Base-by-base conservation (phyloP, 108 stramenopile genomes). In the Conticribra weissflogii region DNA sequence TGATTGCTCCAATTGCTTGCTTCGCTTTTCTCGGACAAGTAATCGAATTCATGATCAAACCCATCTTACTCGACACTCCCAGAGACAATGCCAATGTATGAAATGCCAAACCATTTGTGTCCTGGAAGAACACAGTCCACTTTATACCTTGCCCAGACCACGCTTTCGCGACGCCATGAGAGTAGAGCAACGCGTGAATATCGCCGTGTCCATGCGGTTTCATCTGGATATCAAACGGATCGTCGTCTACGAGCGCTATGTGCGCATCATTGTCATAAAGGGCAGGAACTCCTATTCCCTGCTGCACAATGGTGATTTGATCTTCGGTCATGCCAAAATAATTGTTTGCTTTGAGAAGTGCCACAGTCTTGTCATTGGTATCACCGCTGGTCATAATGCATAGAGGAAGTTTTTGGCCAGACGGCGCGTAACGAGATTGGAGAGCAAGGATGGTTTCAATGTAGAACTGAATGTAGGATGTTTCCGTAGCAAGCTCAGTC, bases 191-290 rank as follows among this genome's bases (percentile, higher is more conserved):
- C 21, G 89, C 66, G 83, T 99, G 99, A 58, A 99, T 96, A 71
- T 99, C 99, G 48, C 99, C 99, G 68, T 99, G 99, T 7, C 99
- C 99, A 72, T 99, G 99, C 18, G 99, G 99, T 88, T 99, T 99
- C 59, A 96, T 93, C 59, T 96, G 73, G 56, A 98, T 65, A 30
- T 81, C 83, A 76, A 74, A 94, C 3, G 73, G 81, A 79, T 95
- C 84, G 0, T 76, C 75, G 3, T 80, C 52, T 25, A 95, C 91
- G 46, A 86, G 45, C 15, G 95, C 97, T 59, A 99, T 89, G 33
- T 71, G 82, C n/a, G 96, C 97, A 55, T 91, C 88, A 62, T 94
- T 95, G 83, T 97, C 93, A 16, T 55, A 32, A 31, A 99, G 66
- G 0, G 98, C 97, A 21, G 98, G 91, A 18, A 99, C 98, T 65